Percentiles rank a stretch among this genome's conserved stretches.
phyloP scores from a whole-genome alignment of 192 early-diverging fungal species.

The Blastocladiella britannica region DNA sequence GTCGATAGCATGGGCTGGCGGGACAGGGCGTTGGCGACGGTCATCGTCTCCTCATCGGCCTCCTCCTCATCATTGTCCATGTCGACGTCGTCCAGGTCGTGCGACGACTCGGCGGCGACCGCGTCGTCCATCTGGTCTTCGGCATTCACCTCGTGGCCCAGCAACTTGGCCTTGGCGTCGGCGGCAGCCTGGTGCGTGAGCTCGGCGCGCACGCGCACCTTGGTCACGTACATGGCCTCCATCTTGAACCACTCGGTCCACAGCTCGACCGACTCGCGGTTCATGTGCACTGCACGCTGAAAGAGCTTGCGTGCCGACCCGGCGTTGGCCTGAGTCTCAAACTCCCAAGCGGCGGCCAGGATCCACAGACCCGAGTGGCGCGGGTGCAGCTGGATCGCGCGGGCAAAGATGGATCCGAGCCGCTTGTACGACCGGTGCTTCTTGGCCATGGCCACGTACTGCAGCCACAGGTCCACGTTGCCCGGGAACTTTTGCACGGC shows the following conservation, averaged over 20 bases:
- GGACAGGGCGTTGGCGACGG: conserved; percentile 26
- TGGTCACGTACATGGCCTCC: conserved; percentile 70
- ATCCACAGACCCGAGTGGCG: conserved; percentile 69
- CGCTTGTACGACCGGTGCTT: conserved; percentile 24
- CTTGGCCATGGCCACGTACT: conserved; percentile 73
- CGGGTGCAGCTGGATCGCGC: conserved; percentile 74
- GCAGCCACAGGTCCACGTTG: conserved; percentile 66
- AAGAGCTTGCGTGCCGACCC: conserved; percentile 53
- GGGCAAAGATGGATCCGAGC: conserved; percentile 51
- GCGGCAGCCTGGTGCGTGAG: conserved; percentile 37
- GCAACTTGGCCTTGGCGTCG: background rate
- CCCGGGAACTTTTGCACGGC: conserved; percentile 54
- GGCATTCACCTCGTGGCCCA: too few relatives aligned
- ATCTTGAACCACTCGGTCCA: conserved; percentile 91
- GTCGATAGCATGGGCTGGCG: too few relatives aligned
- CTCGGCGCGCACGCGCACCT: conserved; percentile 56
- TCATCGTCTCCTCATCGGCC: conserved; percentile 29
- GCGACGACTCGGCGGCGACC: conserved; percentile 11
- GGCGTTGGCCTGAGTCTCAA: conserved; percentile 62
- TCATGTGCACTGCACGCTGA: conserved; percentile 69
- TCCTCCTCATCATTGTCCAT: conserved; percentile 21
- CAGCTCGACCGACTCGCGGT: conserved; percentile 40
- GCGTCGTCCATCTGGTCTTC: conserved; percentile 11
- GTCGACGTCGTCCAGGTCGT: conserved; percentile 18
- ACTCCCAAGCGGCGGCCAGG: conserved; percentile 73